phyloP scores from a whole-genome alignment of 306 rosid species.

The Canavalia gladiata region DNA sequence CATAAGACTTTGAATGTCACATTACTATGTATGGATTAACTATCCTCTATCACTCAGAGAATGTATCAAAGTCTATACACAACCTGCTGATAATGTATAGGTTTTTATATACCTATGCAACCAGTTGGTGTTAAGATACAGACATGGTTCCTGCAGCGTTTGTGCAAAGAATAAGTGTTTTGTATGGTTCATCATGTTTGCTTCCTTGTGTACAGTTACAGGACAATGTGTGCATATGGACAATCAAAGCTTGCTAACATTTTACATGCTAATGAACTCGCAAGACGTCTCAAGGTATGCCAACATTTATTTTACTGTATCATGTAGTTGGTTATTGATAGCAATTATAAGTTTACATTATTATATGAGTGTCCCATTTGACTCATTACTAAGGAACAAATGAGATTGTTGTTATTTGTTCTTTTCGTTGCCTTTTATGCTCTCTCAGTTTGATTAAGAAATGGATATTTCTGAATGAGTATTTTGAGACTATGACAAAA shows the following conservation, averaged over 20 bases:
- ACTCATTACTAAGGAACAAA: not conserved
- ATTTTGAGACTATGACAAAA: not conserved
- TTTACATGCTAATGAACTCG: conserved; percentile 79
- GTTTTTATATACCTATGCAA: not conserved
- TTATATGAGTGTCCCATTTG: not conserved
- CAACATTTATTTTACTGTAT: not conserved
- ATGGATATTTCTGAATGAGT: not conserved
- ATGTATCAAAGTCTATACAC: not conserved
- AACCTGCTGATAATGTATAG: conserved; percentile 2
- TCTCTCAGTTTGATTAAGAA: not conserved
- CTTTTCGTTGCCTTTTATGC: not conserved
- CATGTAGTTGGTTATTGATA: not conserved
- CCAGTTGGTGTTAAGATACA: not conserved
- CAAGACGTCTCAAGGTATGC: conserved; percentile 68
- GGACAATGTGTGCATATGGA: conserved; percentile 63
- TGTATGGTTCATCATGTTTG: not conserved
- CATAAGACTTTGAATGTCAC: not conserved
- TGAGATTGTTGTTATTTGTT: not conserved
- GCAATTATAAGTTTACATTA: not conserved
- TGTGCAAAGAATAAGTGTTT: not conserved
- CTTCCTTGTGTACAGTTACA: conserved; percentile 58
- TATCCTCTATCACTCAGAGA: not conserved
- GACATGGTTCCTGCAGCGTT: not conserved
- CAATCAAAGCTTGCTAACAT: conserved; percentile 80
- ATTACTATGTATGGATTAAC: not conserved